Percentiles rank a stretch among this genome's conserved stretches.
phyloP scores from a whole-genome alignment of 2,329 filamentous ascomycete species.

The Aspergillus sp. region DNA sequence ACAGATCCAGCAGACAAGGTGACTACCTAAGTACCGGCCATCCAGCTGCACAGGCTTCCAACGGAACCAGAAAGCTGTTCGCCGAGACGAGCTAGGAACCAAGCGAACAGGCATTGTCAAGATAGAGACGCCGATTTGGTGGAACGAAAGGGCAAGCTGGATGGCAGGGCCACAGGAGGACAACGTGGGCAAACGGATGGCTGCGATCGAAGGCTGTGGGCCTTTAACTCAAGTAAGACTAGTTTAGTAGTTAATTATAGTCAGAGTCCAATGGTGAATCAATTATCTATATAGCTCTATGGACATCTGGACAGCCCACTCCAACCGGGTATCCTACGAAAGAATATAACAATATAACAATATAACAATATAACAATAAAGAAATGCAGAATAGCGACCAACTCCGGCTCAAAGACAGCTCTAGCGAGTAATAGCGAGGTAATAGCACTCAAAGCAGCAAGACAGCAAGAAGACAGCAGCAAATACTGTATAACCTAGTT shows the following conservation, averaged over 20 bases:
- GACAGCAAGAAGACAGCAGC: not conserved
- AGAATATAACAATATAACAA: not conserved
- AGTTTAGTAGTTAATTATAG: no score
- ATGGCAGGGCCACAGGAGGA: not conserved
- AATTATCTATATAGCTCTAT: slow-evolving; percentile 4
- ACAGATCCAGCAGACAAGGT: no score
- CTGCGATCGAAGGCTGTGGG: slow-evolving; percentile 14
- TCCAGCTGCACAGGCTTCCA: no score
- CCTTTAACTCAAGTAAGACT: no score
- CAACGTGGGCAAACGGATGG: slow-evolving; percentile 27
- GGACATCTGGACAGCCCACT: slow-evolving; percentile 10
- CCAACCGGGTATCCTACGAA: slow-evolving; percentile 13
- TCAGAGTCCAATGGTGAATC: no score
- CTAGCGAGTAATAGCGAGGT: no score
- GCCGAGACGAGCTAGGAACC: not conserved
- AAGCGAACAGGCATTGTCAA: not conserved
- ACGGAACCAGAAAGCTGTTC: not conserved
- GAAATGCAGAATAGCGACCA: slow-evolving; percentile 2
- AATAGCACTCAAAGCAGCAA: no score
- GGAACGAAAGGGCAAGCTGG: slow-evolving; percentile 6
- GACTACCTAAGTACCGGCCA: no score
- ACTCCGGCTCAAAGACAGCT: not conserved
- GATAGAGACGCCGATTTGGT: not conserved
- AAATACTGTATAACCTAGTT: not conserved
- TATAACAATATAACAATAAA: slow-evolving; percentile 1